These are phyloP conservation scores for Suzukiozyma palmioleophila DNA, from an alignment of 1,139 yeast species.

Conservation along the genomic window DNA sequence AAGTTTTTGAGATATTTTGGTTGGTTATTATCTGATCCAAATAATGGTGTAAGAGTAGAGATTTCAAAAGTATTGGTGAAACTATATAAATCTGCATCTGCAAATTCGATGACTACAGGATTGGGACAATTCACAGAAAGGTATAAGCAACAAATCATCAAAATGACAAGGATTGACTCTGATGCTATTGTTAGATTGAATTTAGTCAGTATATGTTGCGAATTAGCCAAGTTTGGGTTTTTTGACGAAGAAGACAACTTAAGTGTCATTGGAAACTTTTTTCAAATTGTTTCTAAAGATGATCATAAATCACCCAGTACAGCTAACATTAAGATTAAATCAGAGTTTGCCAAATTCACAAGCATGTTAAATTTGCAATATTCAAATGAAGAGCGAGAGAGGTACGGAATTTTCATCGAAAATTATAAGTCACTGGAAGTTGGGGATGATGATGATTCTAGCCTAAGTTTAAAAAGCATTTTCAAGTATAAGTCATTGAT, in stretches of 20 bases:
- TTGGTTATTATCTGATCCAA: conserved; percentile 75
- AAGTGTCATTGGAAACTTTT: conserved; percentile 39
- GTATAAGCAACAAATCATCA: conserved; percentile 60
- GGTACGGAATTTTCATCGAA: conserved; percentile 18
- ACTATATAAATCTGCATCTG: conserved; percentile 33
- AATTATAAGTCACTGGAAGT: conserved; percentile 17
- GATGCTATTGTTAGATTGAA: conserved; percentile 46
- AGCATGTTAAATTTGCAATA: conserved; percentile 17
- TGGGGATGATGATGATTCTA: conserved; percentile 16
- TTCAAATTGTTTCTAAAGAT: conserved; percentile 26
- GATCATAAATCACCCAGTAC: conserved; percentile 14
- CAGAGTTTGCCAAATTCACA: conserved; percentile 30
- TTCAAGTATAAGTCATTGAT: conserved; percentile 37
- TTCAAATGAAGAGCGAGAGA: conserved; percentile 16
- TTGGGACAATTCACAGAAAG: conserved; percentile 66
- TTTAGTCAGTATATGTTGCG: conserved; percentile 51
- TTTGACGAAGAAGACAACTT: conserved; percentile 53
- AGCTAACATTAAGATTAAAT: conserved; percentile 27
- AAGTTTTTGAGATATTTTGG: conserved; percentile 74
- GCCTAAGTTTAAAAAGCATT: conserved; percentile 25
- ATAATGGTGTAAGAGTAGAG: conserved; percentile 57
- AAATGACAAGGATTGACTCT: conserved; percentile 42
- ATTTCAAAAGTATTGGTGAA: conserved; percentile 55
- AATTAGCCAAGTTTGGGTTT: conserved; percentile 57
- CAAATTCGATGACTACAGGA: conserved; percentile 16